Evolutionary conservation across 306 rosid genomes (phyloP).

Genomic region (Cucurbita ficifolia): DNA sequence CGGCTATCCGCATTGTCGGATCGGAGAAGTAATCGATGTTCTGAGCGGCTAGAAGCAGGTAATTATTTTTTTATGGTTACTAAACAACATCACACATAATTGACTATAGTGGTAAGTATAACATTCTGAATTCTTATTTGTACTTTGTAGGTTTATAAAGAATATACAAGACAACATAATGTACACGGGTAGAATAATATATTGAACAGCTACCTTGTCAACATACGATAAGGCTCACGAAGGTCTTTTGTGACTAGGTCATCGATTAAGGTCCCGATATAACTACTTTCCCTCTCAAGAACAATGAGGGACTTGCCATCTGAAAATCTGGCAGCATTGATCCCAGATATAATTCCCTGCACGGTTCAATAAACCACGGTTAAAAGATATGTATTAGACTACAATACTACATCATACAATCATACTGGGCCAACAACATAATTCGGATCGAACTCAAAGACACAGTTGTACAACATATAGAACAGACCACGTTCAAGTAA

Average conservation of each 20-base stretch:
- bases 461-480: no score
- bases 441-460: no score
- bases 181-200: not conserved
- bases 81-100: not conserved
- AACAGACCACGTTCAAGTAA: no score
- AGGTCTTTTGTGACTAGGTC: slow-evolving; percentile 52
- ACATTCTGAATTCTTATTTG: not conserved
- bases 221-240: slow-evolving; percentile 52
- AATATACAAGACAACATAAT: not conserved
- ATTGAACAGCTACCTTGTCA: slow-evolving; percentile 33
- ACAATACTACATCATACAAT: not conserved
- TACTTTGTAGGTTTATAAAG: not conserved
- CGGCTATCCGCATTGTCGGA: slow-evolving; percentile 97
- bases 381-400: not conserved
- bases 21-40: slow-evolving; percentile 87
- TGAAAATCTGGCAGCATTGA: slow-evolving; percentile 87
- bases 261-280: slow-evolving; percentile 77
- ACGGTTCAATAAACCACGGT: not conserved
- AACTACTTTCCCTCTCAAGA: slow-evolving; percentile 96
- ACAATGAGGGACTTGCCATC: slow-evolving; percentile 68
- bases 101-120: not conserved
- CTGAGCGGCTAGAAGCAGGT: slow-evolving; percentile 66
- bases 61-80: not conserved
- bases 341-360: slow-evolving; percentile 85
- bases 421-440: not conserved